Evolutionary conservation across 305 asterid genomes (phyloP), one percentile per base, ranked within the genome.

Genomic region (Andrographis paniculata): DNA sequence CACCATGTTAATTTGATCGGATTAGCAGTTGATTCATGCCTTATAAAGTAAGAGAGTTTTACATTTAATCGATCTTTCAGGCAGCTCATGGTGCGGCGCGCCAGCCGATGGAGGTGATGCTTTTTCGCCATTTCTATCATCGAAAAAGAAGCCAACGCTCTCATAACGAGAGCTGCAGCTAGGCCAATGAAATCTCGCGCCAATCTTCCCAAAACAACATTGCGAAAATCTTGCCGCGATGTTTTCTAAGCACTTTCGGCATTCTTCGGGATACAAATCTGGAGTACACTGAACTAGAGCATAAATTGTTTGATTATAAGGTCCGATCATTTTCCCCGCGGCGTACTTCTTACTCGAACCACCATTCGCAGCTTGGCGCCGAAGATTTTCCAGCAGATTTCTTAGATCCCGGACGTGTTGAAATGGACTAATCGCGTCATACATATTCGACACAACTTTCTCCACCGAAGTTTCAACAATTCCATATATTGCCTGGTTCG

Each of bases 211-310:
- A 43, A 24, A 14, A 19, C 61, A 45, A 45, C 59, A 56, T 0
- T 0, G 0, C 3, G 43, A 30, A 42, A 57, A 37, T 1, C 1
- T 1, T 10, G 1, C 11, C 2, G 40, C 42, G n/a, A 33, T 40
- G 6, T n/a, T 1, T 0, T 1, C 14, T 17, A 72, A 16, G 45
- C 73, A 72, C 0, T 11, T 12, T 2, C n/a, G 17, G 45, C 76
- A 72, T 1, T 55, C 60, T 16, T 44, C 24, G 6, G 48, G 5
- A 3, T 73, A 58, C 41, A 73, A 43, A 45, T 73, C 70, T n/a
- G 76, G 70, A 6, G 60, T 51, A 61, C 76, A 68, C 53, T 73
- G 76, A 38, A 33, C 52, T 27, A 65, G 0, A 0, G 40, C 63
- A 15, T 42, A 67, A 38, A 51, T 48, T 1, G 58, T 48, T 24